phyloP scores from a whole-genome alignment of 2,329 filamentous ascomycete genomes.

The Penicillium italicum region DNA sequence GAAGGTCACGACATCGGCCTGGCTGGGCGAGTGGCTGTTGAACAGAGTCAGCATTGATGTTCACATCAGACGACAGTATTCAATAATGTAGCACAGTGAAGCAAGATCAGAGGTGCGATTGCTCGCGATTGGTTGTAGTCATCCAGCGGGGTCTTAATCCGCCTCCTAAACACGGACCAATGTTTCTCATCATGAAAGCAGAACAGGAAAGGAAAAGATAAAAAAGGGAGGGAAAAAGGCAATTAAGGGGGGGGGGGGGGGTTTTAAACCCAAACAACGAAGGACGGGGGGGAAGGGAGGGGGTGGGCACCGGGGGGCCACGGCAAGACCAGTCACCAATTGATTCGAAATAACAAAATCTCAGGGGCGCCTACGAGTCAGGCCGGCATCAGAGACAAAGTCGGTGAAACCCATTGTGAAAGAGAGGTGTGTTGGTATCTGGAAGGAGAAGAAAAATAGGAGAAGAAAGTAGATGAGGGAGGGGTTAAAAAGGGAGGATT shows the following conservation, averaged over 20 bases:
- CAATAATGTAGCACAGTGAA: conserved; percentile 4
- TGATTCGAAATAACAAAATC: conserved; percentile 21
- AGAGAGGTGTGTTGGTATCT: conserved; percentile 20
- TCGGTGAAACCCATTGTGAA: conserved; percentile 64
- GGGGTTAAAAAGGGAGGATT: conserved; percentile 30
- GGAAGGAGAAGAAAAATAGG: conserved; percentile 18
- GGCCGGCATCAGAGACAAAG: conserved; percentile 60
- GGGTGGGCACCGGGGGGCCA: conserved; percentile 43
- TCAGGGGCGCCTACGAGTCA: conserved; percentile 51
- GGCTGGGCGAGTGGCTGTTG: conserved; percentile 65
- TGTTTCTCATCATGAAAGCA: conserved; percentile 70
- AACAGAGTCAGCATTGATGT: conserved; percentile 15
- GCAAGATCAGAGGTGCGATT: conserved; percentile 69
- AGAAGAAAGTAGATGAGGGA: conserved; percentile 27
- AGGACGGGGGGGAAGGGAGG: conserved; percentile 62
- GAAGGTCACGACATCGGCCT: conserved; percentile 95
- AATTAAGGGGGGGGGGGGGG: conserved; percentile 10
- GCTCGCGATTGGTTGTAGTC: conserved; percentile 72
- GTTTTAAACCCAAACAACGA: conserved; percentile 72
- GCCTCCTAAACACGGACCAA: conserved; percentile 97
- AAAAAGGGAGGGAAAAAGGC: conserved; percentile 22
- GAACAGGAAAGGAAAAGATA: conserved; percentile 15
- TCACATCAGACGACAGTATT: not conserved
- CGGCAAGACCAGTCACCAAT: conserved; percentile 31
- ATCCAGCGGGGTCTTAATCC: conserved; percentile 84